Conservation (phyloP, 306 rosid genomes). For the Phaseolus lunatus region DNA sequence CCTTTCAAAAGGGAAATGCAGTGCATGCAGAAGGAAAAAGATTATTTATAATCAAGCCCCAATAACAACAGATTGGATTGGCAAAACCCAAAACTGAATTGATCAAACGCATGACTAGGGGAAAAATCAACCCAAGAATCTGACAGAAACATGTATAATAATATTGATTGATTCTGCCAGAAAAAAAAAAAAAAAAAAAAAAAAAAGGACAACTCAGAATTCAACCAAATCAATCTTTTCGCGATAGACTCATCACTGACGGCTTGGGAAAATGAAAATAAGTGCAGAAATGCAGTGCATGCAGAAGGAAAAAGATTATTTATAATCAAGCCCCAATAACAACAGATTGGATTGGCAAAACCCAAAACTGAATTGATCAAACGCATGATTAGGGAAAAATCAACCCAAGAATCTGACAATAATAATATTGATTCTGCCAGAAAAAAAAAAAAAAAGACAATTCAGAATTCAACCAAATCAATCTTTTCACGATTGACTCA, state of each 20-base stretch:
- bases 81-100: slow-evolving; percentile 21
- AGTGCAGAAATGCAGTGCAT: slow-evolving; percentile 29
- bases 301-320: slow-evolving; percentile 20
- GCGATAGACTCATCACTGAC: not conserved
- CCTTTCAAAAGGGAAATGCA: slow-evolving; percentile 35
- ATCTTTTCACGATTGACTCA: slow-evolving; percentile 1
- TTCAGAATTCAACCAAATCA: not conserved
- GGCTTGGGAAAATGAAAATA: not conserved
- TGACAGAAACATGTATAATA: slow-evolving; percentile 31
- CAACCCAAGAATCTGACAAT: slow-evolving; percentile 26
- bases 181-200: no score
- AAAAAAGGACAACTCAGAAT: not conserved
- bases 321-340: not conserved
- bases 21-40: slow-evolving; percentile 22
- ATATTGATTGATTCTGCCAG: slow-evolving; percentile 32
- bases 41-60: slow-evolving; percentile 5
- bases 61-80: not conserved
- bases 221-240: not conserved
- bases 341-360: not conserved
- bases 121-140: slow-evolving; percentile 12
- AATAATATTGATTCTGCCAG: slow-evolving; percentile 34
- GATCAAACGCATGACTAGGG: slow-evolving; percentile 35
- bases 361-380: slow-evolving; percentile 28
- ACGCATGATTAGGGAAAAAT: slow-evolving; percentile 23
- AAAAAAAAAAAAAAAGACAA: not conserved